Evolutionary conservation across 2,329 filamentous ascomycete species (phyloP).

Genomic region (Sclerotinia trifoliorum): DNA sequence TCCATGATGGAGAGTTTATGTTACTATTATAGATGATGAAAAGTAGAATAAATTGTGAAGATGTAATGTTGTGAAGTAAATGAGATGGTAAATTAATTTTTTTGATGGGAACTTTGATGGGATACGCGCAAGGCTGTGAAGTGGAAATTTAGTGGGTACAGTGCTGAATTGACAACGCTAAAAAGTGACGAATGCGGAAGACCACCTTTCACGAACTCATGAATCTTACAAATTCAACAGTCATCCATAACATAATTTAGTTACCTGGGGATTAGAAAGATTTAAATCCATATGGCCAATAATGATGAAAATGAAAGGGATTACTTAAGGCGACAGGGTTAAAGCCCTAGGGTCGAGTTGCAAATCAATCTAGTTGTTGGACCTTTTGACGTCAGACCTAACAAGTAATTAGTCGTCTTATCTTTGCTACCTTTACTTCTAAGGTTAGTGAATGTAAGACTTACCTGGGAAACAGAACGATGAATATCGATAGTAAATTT

Average conservation of each 20-base stretch:
- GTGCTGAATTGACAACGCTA: background rate
- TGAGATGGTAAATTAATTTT: background rate
- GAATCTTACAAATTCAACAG: slow-evolving; percentile 3
- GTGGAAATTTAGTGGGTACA: slow-evolving; percentile 13
- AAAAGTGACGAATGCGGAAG: background rate
- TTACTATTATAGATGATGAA: background rate
- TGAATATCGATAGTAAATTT: background rate
- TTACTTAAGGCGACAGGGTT: too few species aligned
- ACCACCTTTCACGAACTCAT: slow-evolving; percentile 7
- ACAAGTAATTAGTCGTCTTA: background rate
- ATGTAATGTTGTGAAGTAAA: background rate
- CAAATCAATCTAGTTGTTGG: too few species aligned
- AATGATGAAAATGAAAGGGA: too few species aligned
- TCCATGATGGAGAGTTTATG: slow-evolving; percentile 50
- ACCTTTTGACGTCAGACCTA: too few species aligned
- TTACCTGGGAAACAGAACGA: background rate
- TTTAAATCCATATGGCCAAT: background rate
- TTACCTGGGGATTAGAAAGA: too few species aligned
- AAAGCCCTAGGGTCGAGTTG: too few species aligned
- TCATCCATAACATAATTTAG: background rate
- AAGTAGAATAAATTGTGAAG: background rate
- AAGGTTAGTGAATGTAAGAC: background rate
- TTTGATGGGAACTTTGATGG: slow-evolving; percentile 10
- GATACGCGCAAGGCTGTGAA: slow-evolving; percentile 6
- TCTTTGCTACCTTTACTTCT: background rate